phyloP scores from a whole-genome alignment of 2,329 filamentous ascomycete species.

The Ophiostoma pallidulum region DNA sequence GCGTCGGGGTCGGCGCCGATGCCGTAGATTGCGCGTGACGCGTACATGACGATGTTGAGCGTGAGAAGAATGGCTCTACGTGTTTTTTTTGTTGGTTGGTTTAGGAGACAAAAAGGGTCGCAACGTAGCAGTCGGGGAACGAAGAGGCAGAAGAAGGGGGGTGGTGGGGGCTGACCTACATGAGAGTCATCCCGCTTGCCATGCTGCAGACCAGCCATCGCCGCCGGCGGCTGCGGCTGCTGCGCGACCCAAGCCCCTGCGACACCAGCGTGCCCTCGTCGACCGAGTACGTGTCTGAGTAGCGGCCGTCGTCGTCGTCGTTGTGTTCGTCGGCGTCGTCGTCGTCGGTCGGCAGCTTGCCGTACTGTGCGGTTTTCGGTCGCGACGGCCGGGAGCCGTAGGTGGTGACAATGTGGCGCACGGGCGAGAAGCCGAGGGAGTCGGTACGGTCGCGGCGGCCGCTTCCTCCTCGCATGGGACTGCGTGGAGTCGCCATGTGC shows the following conservation, averaged over 20 bases:
- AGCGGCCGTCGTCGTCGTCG: background rate
- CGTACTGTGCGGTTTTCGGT: conserved; percentile 4
- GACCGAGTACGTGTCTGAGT: conserved; percentile 10
- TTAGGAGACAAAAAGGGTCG: background rate
- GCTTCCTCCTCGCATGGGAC: too few species aligned
- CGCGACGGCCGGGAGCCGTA: conserved; percentile 10
- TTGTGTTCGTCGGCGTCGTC: conserved; percentile 3
- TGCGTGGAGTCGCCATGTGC: too few species aligned
- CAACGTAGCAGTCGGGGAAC: background rate
- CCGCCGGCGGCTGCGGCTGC: conserved; percentile 12
- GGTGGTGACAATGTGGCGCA: conserved; percentile 12
- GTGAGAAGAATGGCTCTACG: conserved; percentile 10
- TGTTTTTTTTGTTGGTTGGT: background rate
- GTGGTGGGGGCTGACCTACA: conserved; percentile 28
- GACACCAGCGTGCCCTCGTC: conserved; percentile 13
- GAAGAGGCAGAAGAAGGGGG: background rate
- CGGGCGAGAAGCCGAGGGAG: conserved; percentile 11
- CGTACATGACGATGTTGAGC: conserved; percentile 15
- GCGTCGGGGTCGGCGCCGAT: conserved; percentile 20
- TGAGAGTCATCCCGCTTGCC: conserved; percentile 26
- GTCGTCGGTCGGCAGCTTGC: conserved; percentile 2
- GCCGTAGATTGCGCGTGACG: conserved; percentile 9
- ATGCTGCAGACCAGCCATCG: conserved; percentile 25
- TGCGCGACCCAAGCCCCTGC: conserved; percentile 1
- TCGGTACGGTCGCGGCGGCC: background rate